Conservation (phyloP, 495 filamentous ascomycete species). For the Astrothelium macrocarpum region DNA sequence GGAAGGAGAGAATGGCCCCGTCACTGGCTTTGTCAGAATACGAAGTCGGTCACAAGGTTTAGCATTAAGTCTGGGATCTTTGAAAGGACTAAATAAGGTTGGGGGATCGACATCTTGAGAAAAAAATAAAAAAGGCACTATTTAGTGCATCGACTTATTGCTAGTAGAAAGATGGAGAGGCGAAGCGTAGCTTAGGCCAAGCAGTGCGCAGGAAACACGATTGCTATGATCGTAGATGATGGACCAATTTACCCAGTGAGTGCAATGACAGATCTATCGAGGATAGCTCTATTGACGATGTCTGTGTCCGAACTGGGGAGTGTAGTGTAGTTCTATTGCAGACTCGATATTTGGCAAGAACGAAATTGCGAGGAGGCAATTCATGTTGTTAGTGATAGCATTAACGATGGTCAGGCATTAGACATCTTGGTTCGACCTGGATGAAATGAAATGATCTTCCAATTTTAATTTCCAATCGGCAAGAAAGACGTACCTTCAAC, state of each 20-base stretch:
- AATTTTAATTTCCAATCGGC: not conserved
- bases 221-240: too few species aligned
- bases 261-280: not conserved
- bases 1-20: slow-evolving; percentile 87
- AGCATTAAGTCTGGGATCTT: slow-evolving; percentile 82
- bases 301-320: not conserved
- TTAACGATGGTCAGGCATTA: not conserved
- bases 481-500: too few species aligned
- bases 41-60: slow-evolving; percentile 94
- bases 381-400: not conserved
- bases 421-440: not conserved
- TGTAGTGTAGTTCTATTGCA: not conserved
- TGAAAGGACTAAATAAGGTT: slow-evolving; percentile 88
- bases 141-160: not conserved
- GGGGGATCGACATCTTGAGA: slow-evolving; percentile 8
- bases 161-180: too few species aligned
- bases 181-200: not conserved
- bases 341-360: not conserved
- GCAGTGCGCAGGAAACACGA: too few species aligned
- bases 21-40: slow-evolving; percentile 98
- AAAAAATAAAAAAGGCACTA: not conserved
- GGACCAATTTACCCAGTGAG: too few species aligned
- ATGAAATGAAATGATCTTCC: not conserved
- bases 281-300: not conserved
- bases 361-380: not conserved